Base-by-base conservation (phyloP, 768 basidiomycete species). In the Leccinum sublutescens region DNA sequence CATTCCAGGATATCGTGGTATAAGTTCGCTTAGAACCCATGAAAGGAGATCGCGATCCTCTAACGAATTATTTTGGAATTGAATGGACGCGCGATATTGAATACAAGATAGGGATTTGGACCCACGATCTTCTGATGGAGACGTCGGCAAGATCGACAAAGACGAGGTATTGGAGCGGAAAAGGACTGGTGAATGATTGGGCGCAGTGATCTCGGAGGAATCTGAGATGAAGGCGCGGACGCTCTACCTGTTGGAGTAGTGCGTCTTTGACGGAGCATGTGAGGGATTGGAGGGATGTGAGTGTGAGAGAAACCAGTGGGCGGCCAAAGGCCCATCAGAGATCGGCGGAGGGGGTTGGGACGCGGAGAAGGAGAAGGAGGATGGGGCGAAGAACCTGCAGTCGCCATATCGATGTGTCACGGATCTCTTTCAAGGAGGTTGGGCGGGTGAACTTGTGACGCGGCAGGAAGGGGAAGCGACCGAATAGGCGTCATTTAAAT, bases 1-100 rank as follows among this genome's bases (percentile, higher is more conserved):
- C 84, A 91, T 83, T 55, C 89, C 89, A 54, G 90, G 87, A 75
- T 84, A 91, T 54, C 82, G 80, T 36, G 88, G 88, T 47, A 86
- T 77, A 33, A 87, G 77, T 63, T 91, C 87, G 60, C 81, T 81
- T 60, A 86, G 67, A 50, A 81, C 80, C 86, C 86, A 91, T 19
- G 80, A 77, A 48, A 87, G 76, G 8, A 88, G 71, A 62, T 89
- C 85, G 40, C 85, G 66, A 65, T 80, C 82, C 85, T 90, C 21
- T 21, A 21, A 21, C 21, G 21, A 29, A n/a, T 62, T 55, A 40
- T 19, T 56, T 63, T 27, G 25, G 25, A 25, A 25, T 49, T 61
- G n/a, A 58, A 54, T 29, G 15, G 43, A 47, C 11, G 54, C 47
- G 50, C 21, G 21, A 21, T 27, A 64, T 54, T 54, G 51, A 57